Evolutionary conservation across 371 early-diverging fungal species (phyloP).

Genomic region (Actinomortierella ambigua): DNA sequence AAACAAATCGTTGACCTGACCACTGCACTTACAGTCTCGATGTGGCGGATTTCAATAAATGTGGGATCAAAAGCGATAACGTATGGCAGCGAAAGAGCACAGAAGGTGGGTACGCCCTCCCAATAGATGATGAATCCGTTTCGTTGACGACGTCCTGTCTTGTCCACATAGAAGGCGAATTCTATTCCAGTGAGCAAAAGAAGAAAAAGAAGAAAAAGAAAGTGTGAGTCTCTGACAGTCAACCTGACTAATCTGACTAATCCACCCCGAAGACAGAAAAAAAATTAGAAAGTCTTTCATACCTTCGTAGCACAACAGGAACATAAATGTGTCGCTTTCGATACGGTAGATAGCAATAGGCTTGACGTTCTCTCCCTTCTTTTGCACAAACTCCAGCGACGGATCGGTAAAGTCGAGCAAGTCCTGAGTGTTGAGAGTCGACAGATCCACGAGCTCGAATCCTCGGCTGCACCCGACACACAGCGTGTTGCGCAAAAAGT

Average conservation of each 20-base stretch:
- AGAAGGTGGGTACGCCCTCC: constrained; percentile 76
- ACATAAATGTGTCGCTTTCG: constrained; percentile 57
- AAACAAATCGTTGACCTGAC: no score
- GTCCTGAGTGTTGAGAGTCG: constrained; percentile 76
- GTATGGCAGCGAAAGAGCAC: constrained; percentile 71
- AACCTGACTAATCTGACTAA: not conserved
- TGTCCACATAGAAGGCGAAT: constrained; percentile 90
- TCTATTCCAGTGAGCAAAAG: constrained; percentile 47
- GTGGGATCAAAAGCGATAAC: constrained; percentile 87
- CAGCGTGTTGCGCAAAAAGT: constrained; percentile 81
- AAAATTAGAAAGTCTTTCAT: constrained; percentile 2
- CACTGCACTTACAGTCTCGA: constrained; percentile 72
- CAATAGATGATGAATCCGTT: constrained; percentile 78
- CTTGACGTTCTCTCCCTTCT: constrained; percentile 67
- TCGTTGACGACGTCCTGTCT: constrained; percentile 78
- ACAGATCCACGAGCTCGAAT: constrained; percentile 91
- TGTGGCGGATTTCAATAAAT: constrained; percentile 90
- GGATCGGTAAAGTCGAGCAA: constrained; percentile 84
- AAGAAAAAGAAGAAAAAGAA: not conserved
- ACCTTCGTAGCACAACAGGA: constrained; percentile 90
- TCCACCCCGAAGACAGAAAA: not conserved
- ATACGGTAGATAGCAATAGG: constrained; percentile 88
- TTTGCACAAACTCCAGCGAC: constrained; percentile 81
- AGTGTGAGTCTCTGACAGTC: not conserved
- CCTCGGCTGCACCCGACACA: constrained; percentile 90